These are phyloP conservation scores for Xerocomus amazonicus DNA, from an alignment of 1,284 basidiomycete species.

Conservation along the genomic window DNA sequence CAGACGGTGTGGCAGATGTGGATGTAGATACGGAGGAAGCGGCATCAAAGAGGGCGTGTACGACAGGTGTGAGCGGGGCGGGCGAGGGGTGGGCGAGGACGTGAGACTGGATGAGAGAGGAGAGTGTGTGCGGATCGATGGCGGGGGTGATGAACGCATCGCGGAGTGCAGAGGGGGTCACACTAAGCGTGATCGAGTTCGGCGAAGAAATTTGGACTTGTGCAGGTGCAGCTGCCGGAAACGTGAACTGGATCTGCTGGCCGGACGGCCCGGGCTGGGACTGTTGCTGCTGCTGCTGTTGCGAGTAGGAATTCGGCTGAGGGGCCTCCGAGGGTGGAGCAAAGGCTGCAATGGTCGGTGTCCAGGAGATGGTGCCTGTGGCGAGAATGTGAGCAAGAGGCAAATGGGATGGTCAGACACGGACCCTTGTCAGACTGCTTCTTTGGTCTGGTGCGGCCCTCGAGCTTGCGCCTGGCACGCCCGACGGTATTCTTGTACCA, in stretches of 20 bases:
- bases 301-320: conserved; percentile 10
- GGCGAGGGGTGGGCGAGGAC: conserved; percentile 42
- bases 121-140: conserved; percentile 44
- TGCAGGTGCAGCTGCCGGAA: conserved; percentile 24
- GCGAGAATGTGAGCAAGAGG: background rate
- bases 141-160: conserved; percentile 46
- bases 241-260: conserved; percentile 38
- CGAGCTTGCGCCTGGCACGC: conserved; percentile 50
- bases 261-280: conserved; percentile 23
- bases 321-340: conserved; percentile 11
- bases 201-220: conserved; percentile 20
- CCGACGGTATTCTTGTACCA: conserved; percentile 67
- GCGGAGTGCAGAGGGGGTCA: conserved; percentile 41
- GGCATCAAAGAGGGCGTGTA: conserved; percentile 52
- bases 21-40: conserved; percentile 24
- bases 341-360: conserved; percentile 32
- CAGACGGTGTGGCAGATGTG: conserved; percentile 34
- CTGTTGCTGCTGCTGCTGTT: conserved; percentile 16
- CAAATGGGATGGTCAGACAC: conserved; percentile 1
- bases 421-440: conserved; percentile 46
- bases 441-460: conserved; percentile 46
- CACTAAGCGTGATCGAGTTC: conserved; percentile 30
- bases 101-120: conserved; percentile 48
- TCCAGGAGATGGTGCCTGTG: conserved; percentile 29
- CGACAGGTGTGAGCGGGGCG: conserved; percentile 44